Conservation (phyloP, 192 early-diverging fungal species). For the Podila verticillata region DNA sequence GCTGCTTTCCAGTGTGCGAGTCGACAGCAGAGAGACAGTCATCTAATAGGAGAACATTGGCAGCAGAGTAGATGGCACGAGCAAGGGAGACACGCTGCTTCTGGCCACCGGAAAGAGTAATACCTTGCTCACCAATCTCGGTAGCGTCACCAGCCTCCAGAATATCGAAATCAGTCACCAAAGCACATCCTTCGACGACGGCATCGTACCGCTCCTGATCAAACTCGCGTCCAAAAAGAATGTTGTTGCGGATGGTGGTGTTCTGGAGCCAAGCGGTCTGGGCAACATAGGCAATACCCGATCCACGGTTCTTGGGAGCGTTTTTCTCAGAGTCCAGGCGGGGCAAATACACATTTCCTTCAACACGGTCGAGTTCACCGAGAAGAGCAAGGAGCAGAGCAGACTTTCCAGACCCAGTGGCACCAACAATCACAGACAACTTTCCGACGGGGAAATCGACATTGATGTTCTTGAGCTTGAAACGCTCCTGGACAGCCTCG, state of each 20-base stretch:
- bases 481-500: conserved; percentile 39
- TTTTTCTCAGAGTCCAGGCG: conserved; percentile 25
- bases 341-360: conserved; percentile 57
- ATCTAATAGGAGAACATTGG: conserved; percentile 78
- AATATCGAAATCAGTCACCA: conserved; percentile 88
- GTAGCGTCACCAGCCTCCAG: conserved; percentile 88
- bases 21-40: conserved; percentile 96
- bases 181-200: conserved; percentile 85
- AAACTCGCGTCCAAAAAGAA: conserved; percentile 82
- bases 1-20: conserved; percentile 88
- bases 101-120: conserved; percentile 88
- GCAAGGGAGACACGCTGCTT: conserved; percentile 87
- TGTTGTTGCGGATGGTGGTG: conserved; percentile 81
- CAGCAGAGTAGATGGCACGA: conserved; percentile 83
- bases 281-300: conserved; percentile 83
- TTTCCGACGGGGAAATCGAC: conserved; percentile 74
- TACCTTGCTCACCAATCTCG: conserved; percentile 92
- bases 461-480: conserved; percentile 72
- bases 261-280: conserved; percentile 79
- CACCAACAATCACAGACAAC: conserved; percentile 82
- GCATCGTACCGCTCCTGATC: conserved; percentile 80
- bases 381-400: conserved; percentile 82
- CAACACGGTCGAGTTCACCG: conserved; percentile 77
- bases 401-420: conserved; percentile 91
- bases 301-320: conserved; percentile 40